Conservation (phyloP, 805 yeast species). For the Komagataella populi region DNA sequence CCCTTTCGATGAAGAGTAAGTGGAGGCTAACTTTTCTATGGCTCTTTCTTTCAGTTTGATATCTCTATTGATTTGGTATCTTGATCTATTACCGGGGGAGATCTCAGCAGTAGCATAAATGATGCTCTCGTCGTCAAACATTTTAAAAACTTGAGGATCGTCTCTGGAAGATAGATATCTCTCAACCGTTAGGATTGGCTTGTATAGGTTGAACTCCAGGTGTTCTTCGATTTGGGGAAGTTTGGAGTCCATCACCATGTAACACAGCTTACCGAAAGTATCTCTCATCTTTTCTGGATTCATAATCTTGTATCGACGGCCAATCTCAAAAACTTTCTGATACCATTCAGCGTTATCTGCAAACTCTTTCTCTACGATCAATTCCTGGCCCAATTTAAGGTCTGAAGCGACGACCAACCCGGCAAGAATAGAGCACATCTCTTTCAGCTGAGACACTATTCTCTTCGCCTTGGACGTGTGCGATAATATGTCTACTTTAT, state of each 20-base stretch:
- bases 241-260: constrained; percentile 78
- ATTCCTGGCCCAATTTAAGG: constrained; percentile 51
- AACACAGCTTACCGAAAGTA: constrained; percentile 66
- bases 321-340: constrained; percentile 58
- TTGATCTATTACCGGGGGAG: constrained; percentile 39
- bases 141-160: constrained; percentile 18
- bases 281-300: constrained; percentile 75
- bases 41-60: constrained; percentile 59
- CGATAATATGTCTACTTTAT: constrained; percentile 57
- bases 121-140: constrained; percentile 46
- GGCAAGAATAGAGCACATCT: constrained; percentile 66
- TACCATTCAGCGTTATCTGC: constrained; percentile 64
- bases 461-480: constrained; percentile 57
- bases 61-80: constrained; percentile 39
- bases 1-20: constrained; percentile 27
- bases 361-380: constrained; percentile 55
- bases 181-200: constrained; percentile 55
- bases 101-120: constrained; percentile 59
- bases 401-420: constrained; percentile 72
- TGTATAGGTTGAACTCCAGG: constrained; percentile 65
- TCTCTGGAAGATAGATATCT: constrained; percentile 27
- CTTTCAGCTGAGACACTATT: constrained; percentile 58
- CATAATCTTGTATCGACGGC: constrained; percentile 72
- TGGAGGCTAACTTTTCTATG: constrained; percentile 42
- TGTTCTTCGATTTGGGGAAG: constrained; percentile 55